Evolutionary conservation across 495 filamentous ascomycete species (phyloP).

Genomic region (Tuber borchii): DNA sequence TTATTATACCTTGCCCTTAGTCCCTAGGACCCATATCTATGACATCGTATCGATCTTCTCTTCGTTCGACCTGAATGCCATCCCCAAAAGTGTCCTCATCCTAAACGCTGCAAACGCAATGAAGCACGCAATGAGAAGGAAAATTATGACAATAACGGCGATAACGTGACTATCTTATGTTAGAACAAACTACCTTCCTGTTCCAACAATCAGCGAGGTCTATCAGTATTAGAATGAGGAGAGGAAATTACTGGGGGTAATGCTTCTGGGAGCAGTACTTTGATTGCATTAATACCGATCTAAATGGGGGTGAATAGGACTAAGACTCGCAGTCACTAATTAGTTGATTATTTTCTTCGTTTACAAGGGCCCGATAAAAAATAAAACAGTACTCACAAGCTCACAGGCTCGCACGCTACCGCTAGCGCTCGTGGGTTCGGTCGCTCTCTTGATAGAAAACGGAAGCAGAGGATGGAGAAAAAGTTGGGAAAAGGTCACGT

Average conservation of each 20-base stretch:
- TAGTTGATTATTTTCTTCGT: background rate
- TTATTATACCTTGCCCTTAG: background rate
- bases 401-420: background rate
- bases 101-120: slow-evolving; percentile 29
- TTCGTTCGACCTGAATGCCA: slow-evolving; percentile 22
- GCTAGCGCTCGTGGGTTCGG: background rate
- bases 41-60: slow-evolving; percentile 23
- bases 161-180: slow-evolving; percentile 25
- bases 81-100: slow-evolving; percentile 19
- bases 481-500: background rate
- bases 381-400: background rate
- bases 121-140: slow-evolving; percentile 27
- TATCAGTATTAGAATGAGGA: background rate
- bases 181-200: background rate
- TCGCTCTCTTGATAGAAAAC: background rate
- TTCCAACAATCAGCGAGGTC: background rate
- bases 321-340: background rate
- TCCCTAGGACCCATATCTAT: background rate
- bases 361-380: background rate
- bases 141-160: slow-evolving; percentile 32
- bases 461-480: background rate
- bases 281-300: slow-evolving; percentile 1
- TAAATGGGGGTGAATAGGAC: background rate
- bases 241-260: background rate
- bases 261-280: background rate